Evolutionary conservation across 1,139 yeast genomes (phyloP).

Genomic region (Magnusiomyces clavatus): DNA sequence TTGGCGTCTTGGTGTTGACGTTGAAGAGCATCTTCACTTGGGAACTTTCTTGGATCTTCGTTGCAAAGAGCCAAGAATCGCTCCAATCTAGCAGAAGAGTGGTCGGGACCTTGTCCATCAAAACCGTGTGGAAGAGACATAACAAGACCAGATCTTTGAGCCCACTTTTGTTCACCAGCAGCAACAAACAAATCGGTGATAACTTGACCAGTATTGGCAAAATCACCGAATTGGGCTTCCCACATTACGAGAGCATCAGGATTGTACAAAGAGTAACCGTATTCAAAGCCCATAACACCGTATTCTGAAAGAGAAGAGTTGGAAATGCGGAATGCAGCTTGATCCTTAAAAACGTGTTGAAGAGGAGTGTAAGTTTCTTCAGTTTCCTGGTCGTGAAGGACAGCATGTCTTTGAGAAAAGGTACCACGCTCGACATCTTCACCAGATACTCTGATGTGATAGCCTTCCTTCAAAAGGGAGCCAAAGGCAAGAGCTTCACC

Average conservation of each 20-base stretch:
- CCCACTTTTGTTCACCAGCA: constrained; percentile 98
- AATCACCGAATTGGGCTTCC: constrained; percentile 99
- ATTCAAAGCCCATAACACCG: constrained; percentile 99
- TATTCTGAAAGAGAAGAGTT: constrained; percentile 98
- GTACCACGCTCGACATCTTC: constrained; percentile 99
- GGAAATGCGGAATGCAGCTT: constrained; percentile 80
- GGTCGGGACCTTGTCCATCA: constrained; percentile 99
- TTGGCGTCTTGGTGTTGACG: constrained; percentile 99
- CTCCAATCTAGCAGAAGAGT: constrained; percentile 95
- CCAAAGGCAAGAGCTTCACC: constrained; percentile 99
- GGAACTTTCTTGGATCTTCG: constrained; percentile 94
- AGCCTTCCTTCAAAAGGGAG: constrained; percentile 84
- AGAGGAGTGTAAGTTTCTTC: constrained; percentile 82
- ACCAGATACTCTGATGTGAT: constrained; percentile 95
- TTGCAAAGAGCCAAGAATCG: constrained; percentile 93
- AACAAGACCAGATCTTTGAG: constrained; percentile 95
- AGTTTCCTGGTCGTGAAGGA: constrained; percentile 87
- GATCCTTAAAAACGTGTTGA: constrained; percentile 62
- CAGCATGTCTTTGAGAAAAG: constrained; percentile 98
- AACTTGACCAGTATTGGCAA: constrained; percentile 98
- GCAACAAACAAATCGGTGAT: constrained; percentile 94
- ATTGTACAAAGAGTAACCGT: constrained; percentile 94
- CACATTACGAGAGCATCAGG: constrained; percentile 96
- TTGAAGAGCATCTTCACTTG: constrained; percentile 75
- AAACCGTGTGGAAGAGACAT: constrained; percentile 97